These are phyloP conservation scores for Chalaropsis thielavioides DNA, from an alignment of 2,329 filamentous ascomycete genomes.

Conservation along the genomic window DNA sequence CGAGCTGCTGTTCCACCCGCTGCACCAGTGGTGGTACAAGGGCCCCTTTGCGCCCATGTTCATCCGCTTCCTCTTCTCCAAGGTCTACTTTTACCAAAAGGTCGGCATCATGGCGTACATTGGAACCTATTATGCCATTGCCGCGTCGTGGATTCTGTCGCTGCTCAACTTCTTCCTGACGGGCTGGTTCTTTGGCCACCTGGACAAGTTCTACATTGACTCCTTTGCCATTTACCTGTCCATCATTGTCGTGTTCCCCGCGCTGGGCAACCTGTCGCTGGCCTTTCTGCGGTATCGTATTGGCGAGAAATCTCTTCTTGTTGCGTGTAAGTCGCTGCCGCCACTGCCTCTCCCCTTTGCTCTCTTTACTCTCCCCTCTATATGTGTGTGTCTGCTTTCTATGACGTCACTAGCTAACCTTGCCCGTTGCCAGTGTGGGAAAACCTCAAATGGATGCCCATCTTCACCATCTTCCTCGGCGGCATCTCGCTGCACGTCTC, in stretches of 20 bases:
- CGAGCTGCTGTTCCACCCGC: slow-evolving; percentile 65
- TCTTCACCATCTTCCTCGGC: slow-evolving; percentile 34
- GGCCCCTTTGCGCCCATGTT: slow-evolving; percentile 72
- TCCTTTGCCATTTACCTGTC: slow-evolving; percentile 53
- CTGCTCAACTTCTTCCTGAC: slow-evolving; percentile 60
- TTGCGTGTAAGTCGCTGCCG: slow-evolving; percentile 21
- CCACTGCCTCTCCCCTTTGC: no score
- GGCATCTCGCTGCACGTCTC: slow-evolving; percentile 31
- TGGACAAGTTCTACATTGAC: slow-evolving; percentile 70
- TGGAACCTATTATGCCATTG: slow-evolving; percentile 68
- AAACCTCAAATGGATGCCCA: slow-evolving; percentile 49
- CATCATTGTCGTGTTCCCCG: slow-evolving; percentile 61
- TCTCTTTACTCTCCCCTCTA: no score
- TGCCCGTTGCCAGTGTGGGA: slow-evolving; percentile 27
- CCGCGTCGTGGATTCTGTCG: slow-evolving; percentile 60
- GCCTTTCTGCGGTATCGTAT: slow-evolving; percentile 60
- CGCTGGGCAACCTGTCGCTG: slow-evolving; percentile 56
- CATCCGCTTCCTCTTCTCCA: slow-evolving; percentile 55
- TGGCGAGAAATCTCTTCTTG: slow-evolving; percentile 41
- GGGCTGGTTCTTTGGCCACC: slow-evolving; percentile 59
- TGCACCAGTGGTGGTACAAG: slow-evolving; percentile 51
- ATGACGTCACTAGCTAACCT: neutral
- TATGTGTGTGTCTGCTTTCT: neutral
- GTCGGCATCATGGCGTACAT: slow-evolving; percentile 64
- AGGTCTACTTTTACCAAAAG: slow-evolving; percentile 59